Evolutionary conservation across 2,329 filamentous ascomycete genomes (phyloP).

Genomic region (Penicillium sclerotigenum): DNA sequence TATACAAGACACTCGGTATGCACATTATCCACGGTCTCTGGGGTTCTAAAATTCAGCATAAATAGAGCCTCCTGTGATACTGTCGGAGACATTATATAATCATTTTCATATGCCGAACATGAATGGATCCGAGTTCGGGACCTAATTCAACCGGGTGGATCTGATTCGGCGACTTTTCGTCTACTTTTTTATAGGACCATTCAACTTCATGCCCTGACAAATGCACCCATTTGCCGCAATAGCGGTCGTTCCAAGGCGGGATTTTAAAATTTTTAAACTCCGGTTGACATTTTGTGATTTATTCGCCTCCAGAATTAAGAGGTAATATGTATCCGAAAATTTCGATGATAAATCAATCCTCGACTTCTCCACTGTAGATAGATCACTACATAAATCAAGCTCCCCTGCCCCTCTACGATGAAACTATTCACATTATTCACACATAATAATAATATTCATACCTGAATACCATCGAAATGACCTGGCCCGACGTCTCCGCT

Average conservation of each 20-base stretch:
- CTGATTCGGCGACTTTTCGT: neutral
- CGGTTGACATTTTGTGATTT: neutral
- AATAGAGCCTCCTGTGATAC: no score
- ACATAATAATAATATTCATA: neutral
- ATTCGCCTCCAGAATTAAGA: neutral
- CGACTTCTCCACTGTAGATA: neutral
- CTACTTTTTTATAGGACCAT: neutral
- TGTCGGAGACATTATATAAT: neutral
- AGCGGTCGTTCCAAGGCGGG: neutral
- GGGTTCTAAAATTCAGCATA: no score
- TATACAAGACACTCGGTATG: no score
- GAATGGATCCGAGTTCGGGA: neutral
- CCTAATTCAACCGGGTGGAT: neutral
- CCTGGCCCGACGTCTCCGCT: conserved; percentile 34
- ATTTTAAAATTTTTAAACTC: neutral
- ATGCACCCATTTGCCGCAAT: neutral
- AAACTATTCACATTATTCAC: neutral
- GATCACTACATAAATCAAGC: neutral
- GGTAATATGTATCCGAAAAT: neutral
- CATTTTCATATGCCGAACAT: no score
- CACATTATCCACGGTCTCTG: no score
- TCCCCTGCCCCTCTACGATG: neutral
- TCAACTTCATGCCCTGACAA: neutral
- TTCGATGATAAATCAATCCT: conserved; percentile 2
- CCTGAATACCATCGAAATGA: conserved; percentile 13